These are phyloP conservation scores for Ilex asprella DNA, from an alignment of 257 asterid species.

Conservation along the genomic window DNA sequence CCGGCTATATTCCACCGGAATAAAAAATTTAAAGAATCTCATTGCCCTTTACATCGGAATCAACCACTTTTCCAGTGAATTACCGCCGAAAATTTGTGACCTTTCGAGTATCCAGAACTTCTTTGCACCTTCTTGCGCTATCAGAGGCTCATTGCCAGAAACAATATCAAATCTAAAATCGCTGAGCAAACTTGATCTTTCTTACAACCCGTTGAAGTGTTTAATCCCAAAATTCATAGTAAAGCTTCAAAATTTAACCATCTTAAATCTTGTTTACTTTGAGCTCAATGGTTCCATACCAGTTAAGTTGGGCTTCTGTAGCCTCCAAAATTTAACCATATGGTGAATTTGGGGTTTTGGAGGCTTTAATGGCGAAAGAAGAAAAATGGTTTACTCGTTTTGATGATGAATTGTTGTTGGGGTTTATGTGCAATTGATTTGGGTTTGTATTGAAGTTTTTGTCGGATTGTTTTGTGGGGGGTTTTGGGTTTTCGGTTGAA, in stretches of 20 bases:
- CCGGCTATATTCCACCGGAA: constrained; percentile 57
- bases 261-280: constrained; percentile 45
- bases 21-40: constrained; percentile 44
- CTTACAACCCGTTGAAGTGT: constrained; percentile 68
- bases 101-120: constrained; percentile 37
- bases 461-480: no score
- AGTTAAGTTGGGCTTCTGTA: constrained; percentile 61
- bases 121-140: constrained; percentile 44
- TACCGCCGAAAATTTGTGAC: constrained; percentile 58
- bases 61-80: constrained; percentile 55
- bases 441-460: no score
- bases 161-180: constrained; percentile 47
- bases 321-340: no score
- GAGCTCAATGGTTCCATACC: constrained; percentile 69
- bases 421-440: no score
- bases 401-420: no score
- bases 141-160: constrained; percentile 71
- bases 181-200: constrained; percentile 57
- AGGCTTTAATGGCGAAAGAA: no score
- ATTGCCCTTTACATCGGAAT: constrained; percentile 53
- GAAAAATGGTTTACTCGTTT: no score
- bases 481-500: no score
- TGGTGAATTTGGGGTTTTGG: no score
- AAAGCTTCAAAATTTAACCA: constrained; percentile 44
- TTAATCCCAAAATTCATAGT: constrained; percentile 53